A percentile compares a stretch with the other conserved stretches of the same genome.
Conservation (phyloP, 257 asterid species). For the Mitragyna speciosa region DNA sequence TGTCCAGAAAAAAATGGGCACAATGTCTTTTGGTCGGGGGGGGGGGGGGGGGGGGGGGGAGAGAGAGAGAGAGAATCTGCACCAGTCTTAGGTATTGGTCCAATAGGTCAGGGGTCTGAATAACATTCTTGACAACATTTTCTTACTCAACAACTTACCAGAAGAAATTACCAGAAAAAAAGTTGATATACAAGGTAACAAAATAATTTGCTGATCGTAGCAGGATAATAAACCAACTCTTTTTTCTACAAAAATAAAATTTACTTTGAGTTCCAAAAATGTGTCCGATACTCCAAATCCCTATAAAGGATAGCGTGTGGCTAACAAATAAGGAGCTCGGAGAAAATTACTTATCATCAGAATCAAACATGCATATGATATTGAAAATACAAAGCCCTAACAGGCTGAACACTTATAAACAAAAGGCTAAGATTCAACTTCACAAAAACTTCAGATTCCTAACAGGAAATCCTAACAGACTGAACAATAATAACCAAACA, state of each 20-base stretch:
- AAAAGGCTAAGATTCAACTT: not conserved
- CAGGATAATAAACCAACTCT: not conserved
- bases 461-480: not conserved
- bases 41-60: too few relatives aligned
- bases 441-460: not conserved
- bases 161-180: too few relatives aligned
- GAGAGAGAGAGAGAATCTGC: too few relatives aligned
- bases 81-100: too few relatives aligned
- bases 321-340: not conserved
- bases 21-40: too few relatives aligned
- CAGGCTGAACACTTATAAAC: not conserved
- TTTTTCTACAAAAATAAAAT: not conserved
- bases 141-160: too few relatives aligned
- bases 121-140: too few relatives aligned
- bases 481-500: not conserved
- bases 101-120: too few relatives aligned
- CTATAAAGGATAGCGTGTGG: not conserved
- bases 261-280: not conserved
- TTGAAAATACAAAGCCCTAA: not conserved
- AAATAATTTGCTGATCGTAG: too few relatives aligned
- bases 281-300: not conserved
- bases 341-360: not conserved
- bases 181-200: not conserved
- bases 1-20: too few relatives aligned
- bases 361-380: not conserved